phyloP scores from a whole-genome alignment of 257 asterid genomes.

The Datura wrightii region DNA sequence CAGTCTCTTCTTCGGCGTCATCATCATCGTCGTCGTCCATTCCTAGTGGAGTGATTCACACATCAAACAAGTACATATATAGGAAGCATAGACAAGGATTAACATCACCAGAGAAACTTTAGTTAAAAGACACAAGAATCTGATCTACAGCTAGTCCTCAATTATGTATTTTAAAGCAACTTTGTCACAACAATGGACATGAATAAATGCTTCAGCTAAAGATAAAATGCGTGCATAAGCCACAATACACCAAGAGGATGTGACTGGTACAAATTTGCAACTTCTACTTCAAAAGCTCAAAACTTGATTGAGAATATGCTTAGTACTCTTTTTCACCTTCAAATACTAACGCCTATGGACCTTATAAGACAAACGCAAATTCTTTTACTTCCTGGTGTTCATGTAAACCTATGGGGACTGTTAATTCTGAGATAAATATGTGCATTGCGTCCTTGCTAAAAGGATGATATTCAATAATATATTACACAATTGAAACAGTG shows the following conservation, averaged over 20 bases:
- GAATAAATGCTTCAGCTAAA: background rate
- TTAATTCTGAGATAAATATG: background rate
- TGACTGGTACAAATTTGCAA: background rate
- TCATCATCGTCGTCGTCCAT: constrained; percentile 50
- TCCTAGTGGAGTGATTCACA: constrained; percentile 44
- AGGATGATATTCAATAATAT: background rate
- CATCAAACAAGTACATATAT: background rate
- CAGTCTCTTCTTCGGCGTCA: constrained; percentile 40
- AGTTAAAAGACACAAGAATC: background rate
- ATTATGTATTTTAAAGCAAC: background rate
- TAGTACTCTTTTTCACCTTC: background rate
- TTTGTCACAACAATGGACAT: background rate
- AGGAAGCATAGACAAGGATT: background rate
- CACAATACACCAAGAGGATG: too few species aligned
- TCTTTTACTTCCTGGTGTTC: background rate
- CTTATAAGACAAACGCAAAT: background rate
- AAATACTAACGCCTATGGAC: background rate
- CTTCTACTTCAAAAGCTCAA: constrained; percentile 4
- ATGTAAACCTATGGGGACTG: background rate
- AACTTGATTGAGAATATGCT: background rate
- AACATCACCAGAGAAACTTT: background rate
- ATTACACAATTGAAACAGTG: background rate
- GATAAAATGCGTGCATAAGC: too few species aligned
- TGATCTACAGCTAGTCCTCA: background rate
- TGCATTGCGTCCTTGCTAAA: background rate